Base-by-base conservation (phyloP, 306 rosid species). In the Vicia faba region DNA sequence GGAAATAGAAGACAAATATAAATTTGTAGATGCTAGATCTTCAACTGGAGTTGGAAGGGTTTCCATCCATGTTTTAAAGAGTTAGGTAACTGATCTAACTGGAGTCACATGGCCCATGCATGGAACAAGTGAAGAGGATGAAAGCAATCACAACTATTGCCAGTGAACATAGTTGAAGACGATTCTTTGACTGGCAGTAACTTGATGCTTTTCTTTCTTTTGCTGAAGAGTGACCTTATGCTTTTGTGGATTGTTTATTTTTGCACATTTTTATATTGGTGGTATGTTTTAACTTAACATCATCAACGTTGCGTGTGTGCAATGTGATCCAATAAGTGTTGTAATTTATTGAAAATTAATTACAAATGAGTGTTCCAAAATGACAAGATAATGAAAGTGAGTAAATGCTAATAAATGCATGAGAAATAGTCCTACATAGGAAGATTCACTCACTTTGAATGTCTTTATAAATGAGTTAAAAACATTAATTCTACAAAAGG, bases 1-100 rank as follows among this genome's bases (percentile, higher is more conserved):
- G 73, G 60, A 55, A 71, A 75, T 16, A 33, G 67, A 75, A 66
- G 70, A 62, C 53, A 56, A 6, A 64, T 44, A n/a, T 82, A 57
- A 66, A 40, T 51, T 39, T 46, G 19, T 1, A 16, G 53, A 45
- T 55, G 48, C 25, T 1, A 31, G 39, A 53, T 55, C 46, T 75
- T 66, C 26, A 13, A 49, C 66, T 15, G 67, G 64, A 61, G 69
- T 54, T 59, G 56, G 49, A 66, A 66, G 15, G 50, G 6, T 61
- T 43, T 58, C 54, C 20, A 11, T 20, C 49, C 54, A 25, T 33
- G 58, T 64, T 41, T 41, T 57, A 45, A 40, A 49, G 13, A 10
- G 36, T 5, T 68, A 25, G 44, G 25, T 11, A 7, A 43, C 48
- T 45, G 13, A 16, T 68, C 64, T 25, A 15, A 55, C 36, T 61